These are phyloP conservation scores for Penicillium sp. DNA, from an alignment of 2,329 filamentous ascomycete species.

Conservation along the genomic window DNA sequence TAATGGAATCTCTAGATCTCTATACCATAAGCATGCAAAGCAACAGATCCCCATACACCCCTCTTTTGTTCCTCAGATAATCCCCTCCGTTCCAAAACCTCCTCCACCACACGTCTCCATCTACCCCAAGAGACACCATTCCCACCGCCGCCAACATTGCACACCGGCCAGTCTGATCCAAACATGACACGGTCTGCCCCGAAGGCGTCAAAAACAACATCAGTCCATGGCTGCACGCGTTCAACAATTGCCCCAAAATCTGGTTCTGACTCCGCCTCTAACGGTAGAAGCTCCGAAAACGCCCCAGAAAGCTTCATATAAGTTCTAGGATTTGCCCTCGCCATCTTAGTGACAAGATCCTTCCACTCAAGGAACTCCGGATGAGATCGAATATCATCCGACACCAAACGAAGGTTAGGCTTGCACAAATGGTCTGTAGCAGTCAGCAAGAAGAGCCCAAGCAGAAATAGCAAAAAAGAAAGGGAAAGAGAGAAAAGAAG, in stretches of 20 bases:
- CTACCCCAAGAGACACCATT: slow-evolving; percentile 65
- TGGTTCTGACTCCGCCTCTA: slow-evolving; percentile 18
- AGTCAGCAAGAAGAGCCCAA: slow-evolving; percentile 12
- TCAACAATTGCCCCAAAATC: slow-evolving; percentile 46
- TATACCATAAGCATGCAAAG: slow-evolving; percentile 63
- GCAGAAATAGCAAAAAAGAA: neutral
- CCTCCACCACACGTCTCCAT: slow-evolving; percentile 71
- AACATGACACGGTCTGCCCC: slow-evolving; percentile 76
- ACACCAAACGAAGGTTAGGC: slow-evolving; percentile 65
- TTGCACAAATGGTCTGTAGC: slow-evolving; percentile 81
- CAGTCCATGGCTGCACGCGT: slow-evolving; percentile 67
- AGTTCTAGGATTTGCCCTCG: slow-evolving; percentile 57
- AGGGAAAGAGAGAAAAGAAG: neutral
- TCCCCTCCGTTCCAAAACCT: slow-evolving; percentile 52
- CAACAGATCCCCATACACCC: slow-evolving; percentile 70
- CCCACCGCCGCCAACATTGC: slow-evolving; percentile 63
- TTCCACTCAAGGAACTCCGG: slow-evolving; percentile 67
- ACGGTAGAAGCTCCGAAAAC: slow-evolving; percentile 71
- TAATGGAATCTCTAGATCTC: slow-evolving; percentile 12
- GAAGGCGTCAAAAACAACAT: slow-evolving; percentile 69
- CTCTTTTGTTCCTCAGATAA: slow-evolving; percentile 61
- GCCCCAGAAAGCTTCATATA: slow-evolving; percentile 90
- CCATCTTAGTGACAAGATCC: slow-evolving; percentile 64
- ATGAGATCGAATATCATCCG: slow-evolving; percentile 39
- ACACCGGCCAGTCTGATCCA: slow-evolving; percentile 91